Conservation (phyloP, 805 yeast genomes). For the Kazachstania taianensis region DNA sequence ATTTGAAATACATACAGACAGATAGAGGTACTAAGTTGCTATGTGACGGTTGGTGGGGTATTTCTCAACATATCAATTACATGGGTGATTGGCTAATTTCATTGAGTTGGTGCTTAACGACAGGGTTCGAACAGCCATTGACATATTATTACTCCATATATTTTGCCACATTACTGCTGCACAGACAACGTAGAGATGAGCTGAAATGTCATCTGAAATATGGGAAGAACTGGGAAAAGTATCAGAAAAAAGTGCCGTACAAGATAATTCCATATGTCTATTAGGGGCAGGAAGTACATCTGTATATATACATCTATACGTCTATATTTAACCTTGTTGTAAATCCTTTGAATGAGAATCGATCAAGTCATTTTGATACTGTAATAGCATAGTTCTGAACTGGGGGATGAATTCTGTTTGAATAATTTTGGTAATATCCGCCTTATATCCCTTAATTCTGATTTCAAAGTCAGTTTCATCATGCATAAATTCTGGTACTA, state of each 20-base stretch:
- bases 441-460: slow-evolving; percentile 35
- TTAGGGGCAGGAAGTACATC: slow-evolving; percentile 25
- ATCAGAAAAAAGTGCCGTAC: slow-evolving; percentile 73
- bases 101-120: slow-evolving; percentile 84
- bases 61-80: slow-evolving; percentile 87
- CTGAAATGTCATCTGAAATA: slow-evolving; percentile 81
- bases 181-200: slow-evolving; percentile 87
- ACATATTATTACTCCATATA: slow-evolving; percentile 82
- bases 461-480: slow-evolving; percentile 65
- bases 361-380: slow-evolving; percentile 56
- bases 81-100: slow-evolving; percentile 93
- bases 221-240: slow-evolving; percentile 77
- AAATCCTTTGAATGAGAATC: slow-evolving; percentile 52
- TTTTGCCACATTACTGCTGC: slow-evolving; percentile 72
- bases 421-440: slow-evolving; percentile 31
- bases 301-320: slow-evolving; percentile 4
- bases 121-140: slow-evolving; percentile 70
- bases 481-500: slow-evolving; percentile 62
- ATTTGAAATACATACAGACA: slow-evolving; percentile 62
- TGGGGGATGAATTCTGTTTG: slow-evolving; percentile 43
- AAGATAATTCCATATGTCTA: slow-evolving; percentile 84
- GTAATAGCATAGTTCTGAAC: slow-evolving; percentile 37
- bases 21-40: slow-evolving; percentile 69
- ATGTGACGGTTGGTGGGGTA: slow-evolving; percentile 94
- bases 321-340: slow-evolving; percentile 34